Base-by-base conservation (phyloP, 2,329 filamentous ascomycete genomes). In the Cladophialophora yegresii region DNA sequence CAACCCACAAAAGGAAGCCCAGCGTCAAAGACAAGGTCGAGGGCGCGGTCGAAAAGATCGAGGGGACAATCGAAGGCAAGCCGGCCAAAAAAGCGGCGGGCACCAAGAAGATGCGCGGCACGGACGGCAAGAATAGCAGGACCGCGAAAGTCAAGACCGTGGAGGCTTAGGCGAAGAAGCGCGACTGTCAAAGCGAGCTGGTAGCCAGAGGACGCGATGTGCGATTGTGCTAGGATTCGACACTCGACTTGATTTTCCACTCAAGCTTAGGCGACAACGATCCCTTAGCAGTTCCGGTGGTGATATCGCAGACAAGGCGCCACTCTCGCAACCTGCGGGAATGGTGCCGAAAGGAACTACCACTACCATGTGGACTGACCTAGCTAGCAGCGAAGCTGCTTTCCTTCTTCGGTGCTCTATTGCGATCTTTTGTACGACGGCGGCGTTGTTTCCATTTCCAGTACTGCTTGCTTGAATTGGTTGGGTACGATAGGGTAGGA, bases 1-100 rank as follows among this genome's bases (percentile, higher is more conserved):
- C 68, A 22, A 20, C 65, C 22, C 63, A 68, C 58, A 72, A 71
- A 62, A 68, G 67, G 49, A 70, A 70, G 67, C 61, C 69, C 54
- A 67, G 71, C 55, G 70, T 75, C 67, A 74, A 72, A 67, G 71
- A 74, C 47, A 74, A 74, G 43, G 68, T 73, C 49, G 72, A 72
- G 36, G 75, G 75, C 56, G 74, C 70, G n/a, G 66, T 70, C 10
- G 72, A 74, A 61, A 73, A 73, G 62, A 62, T 65, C 36, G 62
- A 64, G 30, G 68, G 66, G 28, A 62, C 62, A 4, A 58, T 76
- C 22, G 73, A 74, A 32, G 63, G 59, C 26, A 77, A 77, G 56
- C 74, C 76, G n/a, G 75, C 68, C 57, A 78, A 77, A 71, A 77
- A 77, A 73, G 76, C 74, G 49, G 73, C 76, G 16, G 75, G 72